phyloP scores from a whole-genome alignment of 2,329 filamentous ascomycete genomes.

The Xylaria sp. region DNA sequence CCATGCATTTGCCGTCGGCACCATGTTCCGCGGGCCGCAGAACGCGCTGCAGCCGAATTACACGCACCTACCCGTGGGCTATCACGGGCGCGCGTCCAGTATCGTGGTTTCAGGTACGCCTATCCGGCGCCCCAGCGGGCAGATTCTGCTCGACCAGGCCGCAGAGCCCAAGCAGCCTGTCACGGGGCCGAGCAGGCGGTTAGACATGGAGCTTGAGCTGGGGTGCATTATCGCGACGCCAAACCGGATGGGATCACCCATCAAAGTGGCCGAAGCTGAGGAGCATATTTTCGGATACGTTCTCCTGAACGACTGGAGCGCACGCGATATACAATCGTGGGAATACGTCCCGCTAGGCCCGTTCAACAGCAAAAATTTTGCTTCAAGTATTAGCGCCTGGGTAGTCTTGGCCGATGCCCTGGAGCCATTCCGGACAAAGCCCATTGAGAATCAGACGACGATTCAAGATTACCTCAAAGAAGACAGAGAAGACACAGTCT shows the following conservation, averaged over 20 bases:
- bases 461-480: conserved; percentile 61
- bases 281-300: conserved; percentile 80
- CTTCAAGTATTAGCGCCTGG: conserved; percentile 78
- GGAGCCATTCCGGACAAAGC: conserved; percentile 56
- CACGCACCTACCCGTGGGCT: conserved; percentile 79
- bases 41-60: conserved; percentile 84
- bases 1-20: conserved; percentile 72
- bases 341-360: conserved; percentile 84
- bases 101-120: conserved; percentile 76
- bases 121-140: conserved; percentile 75
- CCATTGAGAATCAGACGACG: conserved; percentile 42
- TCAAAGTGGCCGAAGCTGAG: conserved; percentile 68
- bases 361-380: conserved; percentile 86
- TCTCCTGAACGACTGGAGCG: conserved; percentile 87
- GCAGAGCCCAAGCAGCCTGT: conserved; percentile 66
- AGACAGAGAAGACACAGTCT: conserved; percentile 61
- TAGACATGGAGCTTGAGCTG: conserved; percentile 83
- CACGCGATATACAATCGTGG: conserved; percentile 82
- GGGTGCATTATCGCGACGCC: conserved; percentile 73
- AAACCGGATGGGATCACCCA: conserved; percentile 68
- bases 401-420: conserved; percentile 78
- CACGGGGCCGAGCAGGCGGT: conserved; percentile 66
- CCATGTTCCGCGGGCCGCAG: conserved; percentile 73
- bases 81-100: conserved; percentile 79
- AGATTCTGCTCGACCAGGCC: conserved; percentile 70